Evolutionary conservation across 2,329 filamentous ascomycete genomes (phyloP), one percentile per base, ranked within the genome.

Genomic region (Clarireedia monteithiana): DNA sequence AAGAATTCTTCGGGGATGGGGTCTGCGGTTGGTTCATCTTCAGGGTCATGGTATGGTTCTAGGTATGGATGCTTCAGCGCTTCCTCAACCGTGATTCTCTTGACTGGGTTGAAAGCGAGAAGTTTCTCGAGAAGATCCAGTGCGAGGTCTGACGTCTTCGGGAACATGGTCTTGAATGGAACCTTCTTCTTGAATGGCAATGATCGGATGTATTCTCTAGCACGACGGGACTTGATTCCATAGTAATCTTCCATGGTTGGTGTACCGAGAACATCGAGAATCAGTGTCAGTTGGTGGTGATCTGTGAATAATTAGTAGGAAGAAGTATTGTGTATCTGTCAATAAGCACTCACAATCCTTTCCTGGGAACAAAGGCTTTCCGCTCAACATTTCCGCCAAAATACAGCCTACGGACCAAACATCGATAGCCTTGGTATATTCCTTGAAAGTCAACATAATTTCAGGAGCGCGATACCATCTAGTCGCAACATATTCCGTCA

Each of bases 241-340:
- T 99, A 99, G 81, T 99, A 99, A 72, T 99, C 94, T 73, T 99
- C 94, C 94, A 99, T 99, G 12, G 94, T 99, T 2, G 94, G 94
- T 3, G 94, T 99, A 62, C 94, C 94, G 58, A 99, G 86, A 51
- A 99, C 92, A 67, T 99, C 94, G 63, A 99, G 80, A 69, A 99
- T 99, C 60, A 99, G 80, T 6, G 94, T 99, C 66, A 99, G 78
- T 75, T 99, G 94, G 75, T 99, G 94, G 74, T 99, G 94, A 71
- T 99, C 90, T 95, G 64, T 5, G 42, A 27, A 34, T 56, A 15
- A 26, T 55, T 34, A 58, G 56, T 10, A 46, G 17, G 9, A 42
- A 42, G 50, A 50, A 20, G 27, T 50, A 14, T 26, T 15, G 14
- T 53, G 15, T 30, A 34, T 17, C 9, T 4, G 44, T 34, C 30